Evolutionary conservation across 306 rosid species (phyloP).

Genomic region (Glycine latifolia): DNA sequence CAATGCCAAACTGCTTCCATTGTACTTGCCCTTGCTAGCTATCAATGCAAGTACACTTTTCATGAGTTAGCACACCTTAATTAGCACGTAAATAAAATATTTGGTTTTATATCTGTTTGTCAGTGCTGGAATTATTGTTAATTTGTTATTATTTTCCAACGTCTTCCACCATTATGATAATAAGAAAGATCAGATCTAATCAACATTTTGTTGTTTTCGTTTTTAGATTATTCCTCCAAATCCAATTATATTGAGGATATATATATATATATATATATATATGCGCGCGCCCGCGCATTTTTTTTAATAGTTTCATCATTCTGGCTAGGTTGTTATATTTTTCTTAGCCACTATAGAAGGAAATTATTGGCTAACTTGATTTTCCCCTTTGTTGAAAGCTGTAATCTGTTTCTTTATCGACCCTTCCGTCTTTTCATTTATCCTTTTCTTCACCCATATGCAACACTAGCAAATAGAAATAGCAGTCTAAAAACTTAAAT

Average conservation of each 20-base stretch:
- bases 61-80: slow-evolving; percentile 2
- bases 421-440: not conserved
- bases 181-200: not conserved
- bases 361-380: not conserved
- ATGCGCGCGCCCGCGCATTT: no score
- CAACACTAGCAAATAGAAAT: no score
- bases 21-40: slow-evolving; percentile 9
- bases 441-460: not conserved
- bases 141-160: not conserved
- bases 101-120: not conserved
- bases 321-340: not conserved
- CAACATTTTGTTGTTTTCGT: not conserved
- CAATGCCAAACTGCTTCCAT: slow-evolving; percentile 40
- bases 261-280: not conserved
- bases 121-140: not conserved
- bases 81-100: not conserved
- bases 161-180: not conserved
- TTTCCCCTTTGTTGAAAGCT: not conserved
- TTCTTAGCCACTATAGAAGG: no score
- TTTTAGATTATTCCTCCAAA: not conserved
- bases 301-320: not conserved
- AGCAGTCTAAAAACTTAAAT: no score
- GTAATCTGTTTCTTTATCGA: not conserved
- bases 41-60: not conserved
- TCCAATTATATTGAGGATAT: no score